These are phyloP conservation scores for Boletus rex-veris DNA, from an alignment of 768 basidiomycete genomes.

Conservation along the genomic window DNA sequence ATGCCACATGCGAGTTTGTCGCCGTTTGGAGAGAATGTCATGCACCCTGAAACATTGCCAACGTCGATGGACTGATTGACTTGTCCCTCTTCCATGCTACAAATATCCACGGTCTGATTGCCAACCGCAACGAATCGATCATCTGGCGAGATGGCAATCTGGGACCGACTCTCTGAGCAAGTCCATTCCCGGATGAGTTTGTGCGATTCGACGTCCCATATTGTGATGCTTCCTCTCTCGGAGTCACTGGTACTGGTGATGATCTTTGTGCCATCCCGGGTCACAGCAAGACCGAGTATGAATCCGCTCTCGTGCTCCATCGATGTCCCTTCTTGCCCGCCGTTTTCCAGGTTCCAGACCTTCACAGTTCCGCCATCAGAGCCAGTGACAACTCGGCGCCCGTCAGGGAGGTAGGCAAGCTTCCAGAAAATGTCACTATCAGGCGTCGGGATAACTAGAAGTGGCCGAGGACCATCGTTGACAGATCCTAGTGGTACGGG, in stretches of 20 bases:
- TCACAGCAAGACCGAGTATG: neutral
- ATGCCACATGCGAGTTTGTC: neutral
- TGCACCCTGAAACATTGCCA: neutral
- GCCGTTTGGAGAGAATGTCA: neutral
- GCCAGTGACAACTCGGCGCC: neutral
- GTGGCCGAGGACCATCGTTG: no score
- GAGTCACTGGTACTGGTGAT: neutral
- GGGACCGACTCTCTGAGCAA: neutral
- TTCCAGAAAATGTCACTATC: no score
- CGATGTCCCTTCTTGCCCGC: neutral
- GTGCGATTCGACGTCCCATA: neutral
- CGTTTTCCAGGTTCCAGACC: neutral
- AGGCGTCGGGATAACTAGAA: no score
- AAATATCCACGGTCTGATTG: accelerated
- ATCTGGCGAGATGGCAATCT: neutral
- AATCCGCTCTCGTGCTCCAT: neutral
- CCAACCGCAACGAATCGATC: neutral
- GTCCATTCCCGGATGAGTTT: neutral
- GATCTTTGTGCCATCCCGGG: neutral
- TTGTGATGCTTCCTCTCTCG: neutral
- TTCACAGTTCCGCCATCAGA: neutral
- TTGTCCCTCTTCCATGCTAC: neutral
- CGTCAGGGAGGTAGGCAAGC: neutral
- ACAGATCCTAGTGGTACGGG: no score
- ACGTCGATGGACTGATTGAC: neutral